Conservation (phyloP, 129 eudicot genomes). For the Gnaphalium uliginosum region DNA sequence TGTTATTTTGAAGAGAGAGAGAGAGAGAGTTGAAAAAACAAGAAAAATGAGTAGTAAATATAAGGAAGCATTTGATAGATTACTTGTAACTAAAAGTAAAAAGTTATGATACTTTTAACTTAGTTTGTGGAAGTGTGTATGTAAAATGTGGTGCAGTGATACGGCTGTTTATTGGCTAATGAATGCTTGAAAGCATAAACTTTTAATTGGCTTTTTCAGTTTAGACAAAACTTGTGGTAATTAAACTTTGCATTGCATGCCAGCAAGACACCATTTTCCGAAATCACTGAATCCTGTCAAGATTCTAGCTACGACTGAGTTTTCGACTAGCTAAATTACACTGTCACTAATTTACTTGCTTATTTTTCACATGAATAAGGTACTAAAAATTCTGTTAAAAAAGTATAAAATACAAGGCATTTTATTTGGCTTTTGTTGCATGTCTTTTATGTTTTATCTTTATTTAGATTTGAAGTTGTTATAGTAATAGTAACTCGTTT, state of each 20-base stretch:
- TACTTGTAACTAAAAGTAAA: neutral
- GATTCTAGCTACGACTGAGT: neutral
- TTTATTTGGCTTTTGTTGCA: neutral
- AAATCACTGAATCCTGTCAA: neutral
- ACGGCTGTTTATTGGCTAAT: neutral
- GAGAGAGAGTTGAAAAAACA: neutral
- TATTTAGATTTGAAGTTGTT: no score
- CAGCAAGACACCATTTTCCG: slow-evolving; percentile 16
- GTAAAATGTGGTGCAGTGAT: neutral
- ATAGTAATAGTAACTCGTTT: neutral
- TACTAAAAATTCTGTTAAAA: no score
- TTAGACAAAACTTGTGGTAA: slow-evolving; percentile 32
- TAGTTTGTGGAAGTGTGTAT: neutral
- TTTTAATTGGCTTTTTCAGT: slow-evolving; percentile 25
- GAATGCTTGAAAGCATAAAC: slow-evolving; percentile 17
- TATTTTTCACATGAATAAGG: neutral
- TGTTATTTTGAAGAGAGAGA: neutral
- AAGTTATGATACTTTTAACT: neutral
- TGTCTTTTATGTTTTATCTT: neutral
- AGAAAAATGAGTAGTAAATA: neutral
- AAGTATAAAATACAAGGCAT: neutral
- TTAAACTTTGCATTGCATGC: slow-evolving; percentile 13
- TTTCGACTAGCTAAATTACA: neutral
- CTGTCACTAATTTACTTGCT: neutral
- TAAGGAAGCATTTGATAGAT: neutral